Base-by-base conservation (phyloP, 2,329 filamentous ascomycete genomes). In the Alternaria infectoria region DNA sequence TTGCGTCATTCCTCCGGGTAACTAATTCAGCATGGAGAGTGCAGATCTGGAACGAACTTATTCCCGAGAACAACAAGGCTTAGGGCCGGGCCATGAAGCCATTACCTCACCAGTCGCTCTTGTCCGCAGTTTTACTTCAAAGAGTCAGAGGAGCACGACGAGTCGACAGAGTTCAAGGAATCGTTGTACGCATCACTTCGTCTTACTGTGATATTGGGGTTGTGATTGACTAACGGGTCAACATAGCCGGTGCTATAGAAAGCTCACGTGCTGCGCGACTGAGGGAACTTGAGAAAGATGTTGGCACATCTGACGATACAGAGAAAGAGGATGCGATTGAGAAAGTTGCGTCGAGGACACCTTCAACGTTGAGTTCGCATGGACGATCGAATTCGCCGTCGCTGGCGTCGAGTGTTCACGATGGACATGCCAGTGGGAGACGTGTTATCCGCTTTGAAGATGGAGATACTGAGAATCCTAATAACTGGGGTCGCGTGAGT, bases 391-490 rank as follows among this genome's bases (percentile, higher is more conserved):
- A 54, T 28, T 69, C 65, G 7, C 63, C 21, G 9, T 70, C 67
- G 9, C 54, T 54, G 30, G 52, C 25, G 9, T 64, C 61, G 12
- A 55, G 50, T 28, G 21, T 30, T 13, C 45, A 59, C 17, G 56
- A 59, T 17, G 25, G 26, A 46, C 56, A 60, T 19, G 9, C 58
- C 26, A 54, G 25, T 19, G 40, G 61, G 8, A 74, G 68, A 55
- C 77, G 65, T 6, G 71, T 81, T 21, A 72, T 84, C 6, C 73
- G 75, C 2, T 84, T 83, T 63, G 71, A 69, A 25, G 72, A 77
- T 32, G 76, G 74, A 21, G 82, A 84, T 64, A 77, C 77, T 13
- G 74, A 75, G 0, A 78, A 82, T 55, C 82, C 82, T 2, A 80
- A 82, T 59, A 82, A 83, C 55, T 84, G 81, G 80, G 69, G 71